Percentiles rank a stretch among this genome's conserved stretches.
Evolutionary conservation across 495 filamentous ascomycete species (phyloP).

Genomic region (Pyronema omphalodes): DNA sequence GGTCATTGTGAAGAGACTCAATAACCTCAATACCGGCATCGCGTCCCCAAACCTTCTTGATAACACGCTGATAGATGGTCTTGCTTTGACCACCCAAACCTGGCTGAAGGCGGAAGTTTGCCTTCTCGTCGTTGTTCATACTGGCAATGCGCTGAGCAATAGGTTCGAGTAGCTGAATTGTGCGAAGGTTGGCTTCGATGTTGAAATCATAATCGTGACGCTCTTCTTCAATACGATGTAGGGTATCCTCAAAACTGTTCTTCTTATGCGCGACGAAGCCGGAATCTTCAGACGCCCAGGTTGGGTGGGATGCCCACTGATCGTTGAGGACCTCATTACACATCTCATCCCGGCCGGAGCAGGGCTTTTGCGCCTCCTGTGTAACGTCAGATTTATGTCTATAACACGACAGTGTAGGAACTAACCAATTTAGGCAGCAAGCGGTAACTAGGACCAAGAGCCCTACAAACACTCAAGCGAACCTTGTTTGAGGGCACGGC

Average conservation of each 20-base stretch:
- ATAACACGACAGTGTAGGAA: slow-evolving; percentile 8
- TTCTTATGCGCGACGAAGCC: slow-evolving; percentile 97
- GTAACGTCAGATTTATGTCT: not conserved
- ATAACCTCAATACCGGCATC: slow-evolving; percentile 69
- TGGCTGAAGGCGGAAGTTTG: slow-evolving; percentile 52
- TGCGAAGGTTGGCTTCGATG: slow-evolving; percentile 81
- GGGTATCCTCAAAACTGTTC: slow-evolving; percentile 77
- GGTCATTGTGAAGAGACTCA: slow-evolving; percentile 59
- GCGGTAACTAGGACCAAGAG: slow-evolving; percentile 83
- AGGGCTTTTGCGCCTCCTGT: slow-evolving; percentile 63
- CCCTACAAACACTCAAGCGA: slow-evolving; percentile 80
- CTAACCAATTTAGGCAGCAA: slow-evolving; percentile 62
- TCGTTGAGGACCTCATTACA: slow-evolving; percentile 86
- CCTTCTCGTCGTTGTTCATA: slow-evolving; percentile 50
- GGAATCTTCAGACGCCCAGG: slow-evolving; percentile 96
- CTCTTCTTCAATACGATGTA: slow-evolving; percentile 95
- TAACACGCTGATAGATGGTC: slow-evolving; percentile 84
- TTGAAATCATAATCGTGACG: slow-evolving; percentile 97
- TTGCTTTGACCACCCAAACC: slow-evolving; percentile 86
- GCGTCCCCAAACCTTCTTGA: slow-evolving; percentile 94
- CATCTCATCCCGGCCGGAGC: slow-evolving; percentile 83
- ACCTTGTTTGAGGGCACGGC: slow-evolving; percentile 49
- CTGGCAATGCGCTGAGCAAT: slow-evolving; percentile 72
- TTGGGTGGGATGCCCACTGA: slow-evolving; percentile 96
- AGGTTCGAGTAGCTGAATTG: slow-evolving; percentile 86